These are phyloP conservation scores for Phytomonas sp. DNA, from an alignment of 208 protist species.

Conservation along the genomic window DNA sequence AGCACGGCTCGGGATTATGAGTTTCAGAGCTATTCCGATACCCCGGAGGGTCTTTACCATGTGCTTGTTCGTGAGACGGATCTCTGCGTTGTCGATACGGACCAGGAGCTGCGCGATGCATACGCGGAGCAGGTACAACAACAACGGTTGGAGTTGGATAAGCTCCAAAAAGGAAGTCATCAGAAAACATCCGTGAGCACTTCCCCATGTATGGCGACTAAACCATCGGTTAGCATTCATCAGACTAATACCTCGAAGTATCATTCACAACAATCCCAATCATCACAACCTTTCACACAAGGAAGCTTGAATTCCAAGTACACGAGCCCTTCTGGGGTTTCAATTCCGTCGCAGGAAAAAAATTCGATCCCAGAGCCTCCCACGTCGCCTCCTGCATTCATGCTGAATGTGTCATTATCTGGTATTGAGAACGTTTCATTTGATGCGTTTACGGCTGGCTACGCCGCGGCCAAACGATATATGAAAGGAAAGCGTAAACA, in stretches of 20 bases:
- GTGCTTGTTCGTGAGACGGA: slow-evolving; percentile 56
- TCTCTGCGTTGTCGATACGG: slow-evolving; percentile 47
- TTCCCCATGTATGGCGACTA: not conserved
- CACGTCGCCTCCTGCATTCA: no score
- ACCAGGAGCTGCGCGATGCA: slow-evolving; percentile 43
- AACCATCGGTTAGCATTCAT: no score
- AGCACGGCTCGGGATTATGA: slow-evolving; percentile 15
- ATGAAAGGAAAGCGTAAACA: slow-evolving; percentile 31
- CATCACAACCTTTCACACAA: no score
- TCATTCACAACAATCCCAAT: no score
- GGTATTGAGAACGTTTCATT: slow-evolving; percentile 20
- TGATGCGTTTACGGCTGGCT: slow-evolving; percentile 39
- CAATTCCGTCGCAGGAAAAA: no score
- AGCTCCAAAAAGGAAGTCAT: slow-evolving; percentile 7
- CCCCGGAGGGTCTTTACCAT: slow-evolving; percentile 55
- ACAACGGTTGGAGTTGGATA: slow-evolving; percentile 21
- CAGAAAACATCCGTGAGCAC: not conserved
- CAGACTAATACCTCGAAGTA: no score
- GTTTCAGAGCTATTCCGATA: slow-evolving; percentile 50
- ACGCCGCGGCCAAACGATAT: slow-evolving; percentile 46
- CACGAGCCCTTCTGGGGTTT: no score
- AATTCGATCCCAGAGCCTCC: no score
- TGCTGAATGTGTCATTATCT: no score
- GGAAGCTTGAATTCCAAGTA: no score
- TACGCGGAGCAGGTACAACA: slow-evolving; percentile 39